Evolutionary conservation across 805 yeast species (phyloP), one percentile per base, ranked within the genome.

Genomic region (Nadsonia fulvescens): DNA sequence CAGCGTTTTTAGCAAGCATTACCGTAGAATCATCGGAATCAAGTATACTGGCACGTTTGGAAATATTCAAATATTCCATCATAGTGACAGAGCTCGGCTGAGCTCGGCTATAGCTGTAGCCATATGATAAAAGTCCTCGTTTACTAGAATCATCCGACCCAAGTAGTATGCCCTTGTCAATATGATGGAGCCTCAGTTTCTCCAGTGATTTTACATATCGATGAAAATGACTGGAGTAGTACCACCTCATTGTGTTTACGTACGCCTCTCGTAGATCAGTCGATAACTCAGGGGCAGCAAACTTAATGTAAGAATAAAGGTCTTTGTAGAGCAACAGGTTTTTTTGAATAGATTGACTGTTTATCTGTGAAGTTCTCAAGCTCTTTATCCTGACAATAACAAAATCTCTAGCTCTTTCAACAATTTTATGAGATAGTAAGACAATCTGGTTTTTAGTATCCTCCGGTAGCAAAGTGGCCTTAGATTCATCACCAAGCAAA

Each of bases 201-300:
- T 76, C 76, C 26, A 83, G 49, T 1, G 91, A 69, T 33, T 71
- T 66, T 19, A 72, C 48, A 49, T 82, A 83, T 35, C 82, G 66
- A 10, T 72, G 69, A 42, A 83, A 86, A 37, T 76, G 66, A 30
- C 74, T 63, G 31, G 63, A 58, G 46, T 89, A 89, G 52, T 86
- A 89, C 98, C 98, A 89, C 40, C 66, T 58, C 78, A 89, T 83
- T 3, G 96, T 86, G 40, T 70, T 70, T 11, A 71, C 53, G 46
- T 89, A 89, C 0, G 95, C 96, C 39, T 64, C 63, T 29, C 70
- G 61, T 20, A 89, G 58, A 41, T 79, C 89, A 9, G 53, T 44
- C 0, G 93, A 86, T 29, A 89, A 51, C 5, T 67, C 58, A 6
- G 63, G 58, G 31, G 75, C 65, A 25, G 67, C 63, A 4, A 49